Base-by-base conservation (phyloP, 2,329 filamentous ascomycete genomes). In the Pseudocercospora crystallina region DNA sequence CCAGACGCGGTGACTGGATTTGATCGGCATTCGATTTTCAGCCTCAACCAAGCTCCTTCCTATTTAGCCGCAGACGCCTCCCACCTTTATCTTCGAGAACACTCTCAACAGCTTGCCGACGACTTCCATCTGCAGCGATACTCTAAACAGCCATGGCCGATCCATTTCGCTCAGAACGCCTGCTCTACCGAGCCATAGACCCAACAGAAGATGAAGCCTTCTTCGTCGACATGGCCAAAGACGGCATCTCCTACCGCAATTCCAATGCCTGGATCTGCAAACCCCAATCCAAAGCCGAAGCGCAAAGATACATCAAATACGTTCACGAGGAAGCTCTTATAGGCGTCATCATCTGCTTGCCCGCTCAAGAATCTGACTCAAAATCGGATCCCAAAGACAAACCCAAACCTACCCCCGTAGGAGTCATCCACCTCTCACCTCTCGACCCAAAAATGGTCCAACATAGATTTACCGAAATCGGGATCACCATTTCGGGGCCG, bases 381-480 rank as follows among this genome's bases (percentile, higher is more conserved):
- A 41, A 43, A 38, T 40, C 40, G n/a, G 12, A 51, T 51, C 41
- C 56, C 49, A 20, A 26, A 26, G 20, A 26, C 20, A 26, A 26
- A 3, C 20, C 20, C 3, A 26, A 26, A 7, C 7, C 20, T 4
- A 57, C 46, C 11, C 67, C 69, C 5, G 63, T 73, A 26, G 72
- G 72, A 8, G 58, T 62, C 17, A 53, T 74, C 5, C 45, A 61
- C 36, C 59, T 73, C 2, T 56, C 60, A 26, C 44, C 55, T 5
- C 51, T 58, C 5, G 60, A 60, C 5, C 40, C 49, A 1, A 8
- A 47, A 5, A 26, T 48, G 15, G 36, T 37, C 3, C 75, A 77
- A 49, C 74, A 79, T 54, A 69, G 77, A 9, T 63, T 62, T 55
- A 69, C 71, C 10, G 67, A 73, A 26, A 66, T 78, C 11, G 71